phyloP scores from a whole-genome alignment of 176 grass and related monocot species.

The Typha latifolia region DNA sequence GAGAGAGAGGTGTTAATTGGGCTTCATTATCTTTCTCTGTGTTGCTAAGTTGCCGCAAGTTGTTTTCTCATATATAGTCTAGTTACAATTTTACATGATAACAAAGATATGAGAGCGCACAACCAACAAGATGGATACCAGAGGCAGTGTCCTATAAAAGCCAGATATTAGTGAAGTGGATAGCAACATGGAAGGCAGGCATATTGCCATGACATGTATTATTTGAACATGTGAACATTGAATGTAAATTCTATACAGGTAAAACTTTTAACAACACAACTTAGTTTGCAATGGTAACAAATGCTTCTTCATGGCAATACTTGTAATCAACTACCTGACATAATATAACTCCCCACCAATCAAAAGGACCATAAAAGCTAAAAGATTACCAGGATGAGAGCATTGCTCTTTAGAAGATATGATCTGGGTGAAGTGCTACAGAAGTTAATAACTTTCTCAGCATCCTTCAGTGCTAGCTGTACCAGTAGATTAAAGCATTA shows the following conservation, averaged over 20 bases:
- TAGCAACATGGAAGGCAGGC: background rate
- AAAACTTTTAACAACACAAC: background rate
- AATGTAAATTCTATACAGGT: no score
- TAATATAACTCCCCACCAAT: background rate
- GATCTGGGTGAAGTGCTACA: constrained; percentile 45
- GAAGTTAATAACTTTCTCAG: constrained; percentile 54
- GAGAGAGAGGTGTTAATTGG: no score
- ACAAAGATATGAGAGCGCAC: background rate
- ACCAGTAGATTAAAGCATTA: constrained; percentile 14
- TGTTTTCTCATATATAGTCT: no score
- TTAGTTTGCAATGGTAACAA: background rate
- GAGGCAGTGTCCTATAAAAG: background rate
- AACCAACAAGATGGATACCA: background rate
- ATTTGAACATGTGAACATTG: no score
- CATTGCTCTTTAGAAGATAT: constrained; percentile 87
- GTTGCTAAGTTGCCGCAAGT: no score
- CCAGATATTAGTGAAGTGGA: background rate
- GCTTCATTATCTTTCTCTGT: no score
- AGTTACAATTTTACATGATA: no score
- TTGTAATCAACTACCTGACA: background rate
- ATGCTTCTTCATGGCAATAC: background rate
- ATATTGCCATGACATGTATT: background rate
- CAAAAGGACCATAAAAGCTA: constrained; percentile 3
- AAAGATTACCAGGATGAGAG: constrained; percentile 69
- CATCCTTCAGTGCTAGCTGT: constrained; percentile 94